Evolutionary conservation across 495 filamentous ascomycete genomes (phyloP).

Genomic region (Penicillium steckii): DNA sequence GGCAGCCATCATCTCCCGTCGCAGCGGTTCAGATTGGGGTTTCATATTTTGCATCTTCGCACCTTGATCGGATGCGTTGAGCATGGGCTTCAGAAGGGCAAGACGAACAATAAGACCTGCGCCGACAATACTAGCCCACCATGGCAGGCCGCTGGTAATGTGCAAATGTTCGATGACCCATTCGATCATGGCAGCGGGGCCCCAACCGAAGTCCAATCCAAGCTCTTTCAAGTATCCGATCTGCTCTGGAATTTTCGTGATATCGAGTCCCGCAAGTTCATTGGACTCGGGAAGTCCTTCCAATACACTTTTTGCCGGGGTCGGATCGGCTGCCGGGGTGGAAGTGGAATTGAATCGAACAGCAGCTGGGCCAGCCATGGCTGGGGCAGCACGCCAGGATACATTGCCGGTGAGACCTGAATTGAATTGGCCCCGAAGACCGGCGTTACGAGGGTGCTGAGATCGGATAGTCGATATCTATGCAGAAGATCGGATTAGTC

Average conservation of each 20-base stretch:
- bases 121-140: conserved; percentile 73
- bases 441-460: conserved; percentile 22
- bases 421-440: conserved; percentile 21
- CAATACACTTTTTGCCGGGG: conserved; percentile 10
- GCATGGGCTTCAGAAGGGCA: conserved; percentile 60
- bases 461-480: conserved; percentile 42
- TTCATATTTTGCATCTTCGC: conserved; percentile 49
- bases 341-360: conserved; percentile 48
- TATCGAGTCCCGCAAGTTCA: conserved; percentile 36
- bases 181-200: conserved; percentile 67
- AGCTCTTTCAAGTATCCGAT: conserved; percentile 81
- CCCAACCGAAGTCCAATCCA: conserved; percentile 84
- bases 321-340: conserved; percentile 17
- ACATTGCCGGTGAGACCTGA: conserved; percentile 22
- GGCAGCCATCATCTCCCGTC: conserved; percentile 42
- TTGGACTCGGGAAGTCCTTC: conserved; percentile 8
- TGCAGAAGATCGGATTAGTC: conserved; percentile 17
- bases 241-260: conserved; percentile 58
- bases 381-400: conserved; percentile 24
- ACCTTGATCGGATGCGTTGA: conserved; percentile 56
- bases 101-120: conserved; percentile 64
- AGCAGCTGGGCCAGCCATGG: conserved; percentile 22
- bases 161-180: conserved; percentile 79
- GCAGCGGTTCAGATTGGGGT: conserved; percentile 35
- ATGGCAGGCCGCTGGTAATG: conserved; percentile 67